These are phyloP conservation scores for Nemophila menziesii DNA, from an alignment of 257 asterid species.

Conservation along the genomic window DNA sequence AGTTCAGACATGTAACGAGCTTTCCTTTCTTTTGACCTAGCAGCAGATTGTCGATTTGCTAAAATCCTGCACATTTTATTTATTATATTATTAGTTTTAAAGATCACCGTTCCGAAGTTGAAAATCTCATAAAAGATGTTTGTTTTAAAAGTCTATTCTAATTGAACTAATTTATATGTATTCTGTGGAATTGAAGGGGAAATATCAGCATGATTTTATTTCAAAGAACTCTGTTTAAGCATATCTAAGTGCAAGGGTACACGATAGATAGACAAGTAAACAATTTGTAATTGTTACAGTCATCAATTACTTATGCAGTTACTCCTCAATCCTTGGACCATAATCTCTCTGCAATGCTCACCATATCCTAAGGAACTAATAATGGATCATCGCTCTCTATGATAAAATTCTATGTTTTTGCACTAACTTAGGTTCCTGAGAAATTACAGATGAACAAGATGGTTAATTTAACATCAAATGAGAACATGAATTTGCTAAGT, in stretches of 20 bases:
- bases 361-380: no score
- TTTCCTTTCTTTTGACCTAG: constrained; percentile 87
- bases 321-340: no score
- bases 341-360: no score
- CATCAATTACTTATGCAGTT: no score
- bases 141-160: background rate
- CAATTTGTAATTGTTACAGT: no score
- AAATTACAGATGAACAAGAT: background rate
- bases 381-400: no score
- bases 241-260: no score
- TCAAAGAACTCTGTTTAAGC: no score
- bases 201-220: no score
- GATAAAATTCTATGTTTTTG: no score
- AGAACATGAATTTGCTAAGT: background rate
- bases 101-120: background rate
- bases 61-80: constrained; percentile 41
- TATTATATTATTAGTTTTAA: background rate
- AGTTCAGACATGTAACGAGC: constrained; percentile 75
- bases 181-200: background rate
- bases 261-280: no score
- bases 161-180: background rate
- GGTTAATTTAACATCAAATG: background rate
- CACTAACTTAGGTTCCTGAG: no score
- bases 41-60: constrained; percentile 94
- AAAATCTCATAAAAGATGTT: background rate